Conservation (phyloP, 2,329 filamentous ascomycete genomes). For the Microcera coccophila region DNA sequence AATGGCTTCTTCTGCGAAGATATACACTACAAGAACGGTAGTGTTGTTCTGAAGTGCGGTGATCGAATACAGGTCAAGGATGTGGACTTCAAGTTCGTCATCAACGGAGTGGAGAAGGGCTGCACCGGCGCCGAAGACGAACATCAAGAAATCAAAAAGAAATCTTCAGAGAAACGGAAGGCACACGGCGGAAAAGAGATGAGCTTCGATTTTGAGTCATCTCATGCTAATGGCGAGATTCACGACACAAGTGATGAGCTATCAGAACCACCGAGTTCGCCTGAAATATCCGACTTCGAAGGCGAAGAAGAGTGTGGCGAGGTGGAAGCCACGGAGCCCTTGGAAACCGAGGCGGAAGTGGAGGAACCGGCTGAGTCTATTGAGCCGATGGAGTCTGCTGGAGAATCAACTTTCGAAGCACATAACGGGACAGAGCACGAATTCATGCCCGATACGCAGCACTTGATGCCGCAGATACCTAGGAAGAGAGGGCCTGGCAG, state of each 20-base stretch:
- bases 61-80: constrained; percentile 69
- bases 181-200: constrained; percentile 64
- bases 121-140: constrained; percentile 56
- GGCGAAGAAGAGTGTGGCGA: constrained; percentile 35
- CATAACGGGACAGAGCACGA: constrained; percentile 29
- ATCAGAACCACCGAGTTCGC: constrained; percentile 42
- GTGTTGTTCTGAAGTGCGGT: constrained; percentile 58
- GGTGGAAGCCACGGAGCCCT: constrained; percentile 20
- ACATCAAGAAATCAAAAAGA: constrained; percentile 46
- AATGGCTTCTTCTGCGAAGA: constrained; percentile 70
- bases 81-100: constrained; percentile 63
- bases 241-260: constrained; percentile 54
- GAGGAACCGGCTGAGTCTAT: constrained; percentile 20
- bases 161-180: constrained; percentile 47
- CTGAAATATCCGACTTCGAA: constrained; percentile 39
- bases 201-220: constrained; percentile 69
- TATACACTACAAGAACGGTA: constrained; percentile 51
- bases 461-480: constrained; percentile 43
- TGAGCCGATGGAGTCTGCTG: no score
- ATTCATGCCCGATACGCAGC: constrained; percentile 28
- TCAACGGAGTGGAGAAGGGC: constrained; percentile 59
- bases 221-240: constrained; percentile 53
- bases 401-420: constrained; percentile 18
- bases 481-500: constrained; percentile 74
- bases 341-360: constrained; percentile 18